Percentiles rank a stretch among this genome's conserved stretches.
Conservation (phyloP, 805 yeast genomes). For the Blastobotrys americana region DNA sequence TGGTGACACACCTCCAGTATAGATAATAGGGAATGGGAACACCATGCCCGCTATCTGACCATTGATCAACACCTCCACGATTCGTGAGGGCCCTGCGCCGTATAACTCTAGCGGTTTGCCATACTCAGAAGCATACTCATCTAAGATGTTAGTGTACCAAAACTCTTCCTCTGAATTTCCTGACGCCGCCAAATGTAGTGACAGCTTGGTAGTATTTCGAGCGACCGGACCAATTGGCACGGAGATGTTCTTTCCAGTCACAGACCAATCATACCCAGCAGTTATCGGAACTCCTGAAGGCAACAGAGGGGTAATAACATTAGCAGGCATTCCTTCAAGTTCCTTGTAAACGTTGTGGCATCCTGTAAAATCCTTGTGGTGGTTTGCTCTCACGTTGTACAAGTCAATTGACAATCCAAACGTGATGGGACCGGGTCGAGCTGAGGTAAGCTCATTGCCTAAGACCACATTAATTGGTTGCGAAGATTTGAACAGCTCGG, state of each 20-base stretch:
- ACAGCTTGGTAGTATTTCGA: constrained; percentile 52
- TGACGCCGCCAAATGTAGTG: constrained; percentile 54
- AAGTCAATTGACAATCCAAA: constrained; percentile 46
- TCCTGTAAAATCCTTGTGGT: not conserved
- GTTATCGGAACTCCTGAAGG: not conserved
- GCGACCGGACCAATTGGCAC: constrained; percentile 27
- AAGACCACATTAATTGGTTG: constrained; percentile 47
- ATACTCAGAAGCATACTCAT: constrained; percentile 8
- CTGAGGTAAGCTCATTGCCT: constrained; percentile 48
- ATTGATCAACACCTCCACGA: constrained; percentile 54
- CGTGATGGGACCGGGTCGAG: constrained; percentile 54
- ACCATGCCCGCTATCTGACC: constrained; percentile 53
- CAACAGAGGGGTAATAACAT: constrained; percentile 49
- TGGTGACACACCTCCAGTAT: constrained; percentile 79
- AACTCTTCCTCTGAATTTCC: constrained; percentile 81
- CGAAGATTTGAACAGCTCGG: constrained; percentile 39
- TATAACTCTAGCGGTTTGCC: constrained; percentile 27
- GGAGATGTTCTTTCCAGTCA: not conserved
- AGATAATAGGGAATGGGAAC: constrained; percentile 66
- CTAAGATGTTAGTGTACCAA: constrained; percentile 59
- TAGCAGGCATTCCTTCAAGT: constrained; percentile 68
- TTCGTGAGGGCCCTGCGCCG: constrained; percentile 60
- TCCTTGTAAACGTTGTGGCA: not conserved
- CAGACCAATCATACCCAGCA: not conserved
- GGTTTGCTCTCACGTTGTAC: constrained; percentile 30